A percentile compares a stretch with the other conserved stretches of the same genome.
phyloP scores from a whole-genome alignment of 1,284 basidiomycete species.

The Meripilus lineatus region DNA sequence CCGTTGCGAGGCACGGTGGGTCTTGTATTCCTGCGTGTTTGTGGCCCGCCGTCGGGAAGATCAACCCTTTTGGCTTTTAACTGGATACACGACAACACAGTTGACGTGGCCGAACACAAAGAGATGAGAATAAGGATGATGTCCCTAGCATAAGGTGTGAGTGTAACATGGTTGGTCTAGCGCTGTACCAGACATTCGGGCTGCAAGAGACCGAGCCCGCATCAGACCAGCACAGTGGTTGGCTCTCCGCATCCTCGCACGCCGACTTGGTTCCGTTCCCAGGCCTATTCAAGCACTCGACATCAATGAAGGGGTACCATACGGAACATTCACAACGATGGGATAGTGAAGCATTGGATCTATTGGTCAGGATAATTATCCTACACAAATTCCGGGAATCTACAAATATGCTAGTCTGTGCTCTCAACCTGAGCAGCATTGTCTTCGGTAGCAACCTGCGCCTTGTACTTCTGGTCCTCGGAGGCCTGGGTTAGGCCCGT shows the following conservation, averaged over 20 bases:
- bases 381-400: too few relatives aligned
- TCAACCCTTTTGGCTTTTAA: too few relatives aligned
- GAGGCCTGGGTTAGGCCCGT: constrained; percentile 72
- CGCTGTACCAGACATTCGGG: too few relatives aligned
- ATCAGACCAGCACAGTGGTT: too few relatives aligned
- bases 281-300: not conserved
- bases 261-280: not conserved
- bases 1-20: not conserved
- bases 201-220: too few relatives aligned
- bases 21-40: too few relatives aligned
- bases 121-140: not conserved
- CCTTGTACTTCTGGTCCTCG: constrained; percentile 79
- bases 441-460: constrained; percentile 32
- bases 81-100: not conserved
- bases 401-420: too few relatives aligned
- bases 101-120: not conserved
- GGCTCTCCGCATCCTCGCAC: not conserved
- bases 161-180: too few relatives aligned
- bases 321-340: not conserved
- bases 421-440: constrained; percentile 14
- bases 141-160: too few relatives aligned
- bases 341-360: not conserved
- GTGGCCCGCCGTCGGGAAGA: too few relatives aligned
- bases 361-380: too few relatives aligned
- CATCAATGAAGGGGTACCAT: not conserved